Evolutionary conservation across 441 rosid species (phyloP).

Genomic region (Mallotus repandus): DNA sequence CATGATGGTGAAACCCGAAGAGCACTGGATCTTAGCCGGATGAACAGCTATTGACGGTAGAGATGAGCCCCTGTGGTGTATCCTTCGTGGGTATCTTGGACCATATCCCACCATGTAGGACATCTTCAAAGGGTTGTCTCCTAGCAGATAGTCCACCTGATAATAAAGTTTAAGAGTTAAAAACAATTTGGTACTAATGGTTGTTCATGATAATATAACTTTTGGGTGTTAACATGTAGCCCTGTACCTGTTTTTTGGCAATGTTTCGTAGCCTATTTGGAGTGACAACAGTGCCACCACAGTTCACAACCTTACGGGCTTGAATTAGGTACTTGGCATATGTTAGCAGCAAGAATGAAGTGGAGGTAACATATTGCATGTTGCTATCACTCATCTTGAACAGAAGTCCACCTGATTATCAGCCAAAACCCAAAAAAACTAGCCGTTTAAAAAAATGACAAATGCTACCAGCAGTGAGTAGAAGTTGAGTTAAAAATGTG

Average conservation of each 20-base stretch:
- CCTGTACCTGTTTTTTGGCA: constrained; percentile 67
- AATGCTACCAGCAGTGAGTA: no score
- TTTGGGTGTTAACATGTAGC: not conserved
- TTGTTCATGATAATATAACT: not conserved
- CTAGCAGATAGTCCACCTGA: constrained; percentile 84
- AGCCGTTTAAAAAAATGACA: constrained; percentile 25
- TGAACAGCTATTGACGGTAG: constrained; percentile 61
- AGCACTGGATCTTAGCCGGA: constrained; percentile 63
- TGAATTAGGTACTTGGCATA: constrained; percentile 72
- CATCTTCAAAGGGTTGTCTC: constrained; percentile 78
- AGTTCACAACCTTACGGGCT: constrained; percentile 49
- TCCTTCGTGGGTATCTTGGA: constrained; percentile 60
- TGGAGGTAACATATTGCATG: constrained; percentile 90
- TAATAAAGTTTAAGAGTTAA: not conserved
- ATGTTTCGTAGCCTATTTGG: constrained; percentile 59
- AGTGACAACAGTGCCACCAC: constrained; percentile 51
- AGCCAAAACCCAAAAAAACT: constrained; percentile 19
- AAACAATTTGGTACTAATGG: not conserved
- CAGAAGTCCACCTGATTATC: constrained; percentile 67
- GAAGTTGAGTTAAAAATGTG: not conserved
- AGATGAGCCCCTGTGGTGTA: constrained; percentile 93
- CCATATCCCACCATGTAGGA: constrained; percentile 97
- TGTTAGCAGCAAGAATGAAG: constrained; percentile 78
- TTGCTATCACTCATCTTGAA: constrained; percentile 89
- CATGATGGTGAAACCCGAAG: constrained; percentile 64